phyloP scores from a whole-genome alignment of 2,329 filamentous ascomycete genomes.

The Fusarium paranaense region DNA sequence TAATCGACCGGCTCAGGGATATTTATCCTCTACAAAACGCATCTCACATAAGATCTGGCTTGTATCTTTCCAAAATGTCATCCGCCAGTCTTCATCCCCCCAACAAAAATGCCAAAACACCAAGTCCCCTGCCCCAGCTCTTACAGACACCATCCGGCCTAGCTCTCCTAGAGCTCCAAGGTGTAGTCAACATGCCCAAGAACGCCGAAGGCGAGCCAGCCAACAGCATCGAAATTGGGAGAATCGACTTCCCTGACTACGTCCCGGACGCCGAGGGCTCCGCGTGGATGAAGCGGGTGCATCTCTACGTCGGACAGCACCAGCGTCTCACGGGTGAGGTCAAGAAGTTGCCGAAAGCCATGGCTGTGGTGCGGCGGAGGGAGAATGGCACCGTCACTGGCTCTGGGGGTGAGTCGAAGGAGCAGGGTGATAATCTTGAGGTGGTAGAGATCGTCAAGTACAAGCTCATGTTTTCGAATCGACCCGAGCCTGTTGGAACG shows the following conservation, averaged over 20 bases:
- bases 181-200: slow-evolving; percentile 81
- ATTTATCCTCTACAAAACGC: not conserved
- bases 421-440: slow-evolving; percentile 70
- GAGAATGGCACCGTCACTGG: slow-evolving; percentile 56
- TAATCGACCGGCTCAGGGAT: not conserved
- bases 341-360: slow-evolving; percentile 82
- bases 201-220: slow-evolving; percentile 48
- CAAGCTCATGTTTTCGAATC: slow-evolving; percentile 85
- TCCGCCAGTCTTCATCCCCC: slow-evolving; percentile 56
- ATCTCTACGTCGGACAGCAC: slow-evolving; percentile 88
- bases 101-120: slow-evolving; percentile 37
- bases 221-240: slow-evolving; percentile 66
- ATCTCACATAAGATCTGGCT: not conserved
- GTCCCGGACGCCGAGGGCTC: slow-evolving; percentile 60
- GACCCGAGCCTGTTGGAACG: slow-evolving; percentile 85
- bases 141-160: slow-evolving; percentile 91
- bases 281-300: slow-evolving; percentile 90
- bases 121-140: slow-evolving; percentile 78
- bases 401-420: slow-evolving; percentile 53
- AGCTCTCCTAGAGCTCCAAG: slow-evolving; percentile 92
- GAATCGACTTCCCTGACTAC: slow-evolving; percentile 83
- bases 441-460: slow-evolving; percentile 88
- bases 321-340: slow-evolving; percentile 91
- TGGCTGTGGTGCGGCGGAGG: slow-evolving; percentile 80
- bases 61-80: slow-evolving; percentile 44